Evolutionary conservation across 495 filamentous ascomycete genomes (phyloP).

Genomic region (Xylaria bambusicola): DNA sequence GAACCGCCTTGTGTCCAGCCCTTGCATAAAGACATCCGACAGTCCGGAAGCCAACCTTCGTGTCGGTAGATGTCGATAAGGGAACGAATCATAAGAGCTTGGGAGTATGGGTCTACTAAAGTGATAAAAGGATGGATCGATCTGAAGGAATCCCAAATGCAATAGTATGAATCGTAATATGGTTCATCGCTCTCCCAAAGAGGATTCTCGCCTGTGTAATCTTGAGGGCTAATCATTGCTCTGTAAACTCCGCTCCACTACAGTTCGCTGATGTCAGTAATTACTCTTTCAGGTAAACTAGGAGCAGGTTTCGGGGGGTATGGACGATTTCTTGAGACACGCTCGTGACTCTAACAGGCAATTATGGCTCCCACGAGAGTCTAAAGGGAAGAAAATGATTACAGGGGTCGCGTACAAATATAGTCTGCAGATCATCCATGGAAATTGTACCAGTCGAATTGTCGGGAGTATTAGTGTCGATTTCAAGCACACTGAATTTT

Average conservation of each 20-base stretch:
- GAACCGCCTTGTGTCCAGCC: slow-evolving; percentile 72
- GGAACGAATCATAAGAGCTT: slow-evolving; percentile 63
- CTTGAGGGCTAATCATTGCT: slow-evolving; percentile 66
- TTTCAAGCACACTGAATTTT: slow-evolving; percentile 55
- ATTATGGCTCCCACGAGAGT: no score
- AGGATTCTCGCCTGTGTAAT: slow-evolving; percentile 75
- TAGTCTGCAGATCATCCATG: slow-evolving; percentile 51
- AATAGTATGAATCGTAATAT: slow-evolving; percentile 74
- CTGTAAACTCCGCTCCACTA: slow-evolving; percentile 69
- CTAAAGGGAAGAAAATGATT: no score
- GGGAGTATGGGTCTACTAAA: slow-evolving; percentile 62
- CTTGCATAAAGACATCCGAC: slow-evolving; percentile 64
- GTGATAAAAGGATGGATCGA: slow-evolving; percentile 67
- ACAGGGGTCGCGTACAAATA: no score
- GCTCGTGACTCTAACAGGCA: no score
- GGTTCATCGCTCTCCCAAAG: slow-evolving; percentile 68
- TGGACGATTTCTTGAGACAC: no score
- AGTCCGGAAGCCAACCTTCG: slow-evolving; percentile 66
- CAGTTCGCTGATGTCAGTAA: no score
- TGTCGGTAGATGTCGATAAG: slow-evolving; percentile 69
- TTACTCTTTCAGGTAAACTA: no score
- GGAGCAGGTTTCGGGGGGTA: no score
- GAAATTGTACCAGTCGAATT: slow-evolving; percentile 38
- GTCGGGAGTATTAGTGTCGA: slow-evolving; percentile 50
- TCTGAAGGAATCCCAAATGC: slow-evolving; percentile 69